A percentile compares a stretch with the other conserved stretches of the same genome.
Conservation (phyloP, 768 basidiomycete species). For the Hericium coralloides region DNA sequence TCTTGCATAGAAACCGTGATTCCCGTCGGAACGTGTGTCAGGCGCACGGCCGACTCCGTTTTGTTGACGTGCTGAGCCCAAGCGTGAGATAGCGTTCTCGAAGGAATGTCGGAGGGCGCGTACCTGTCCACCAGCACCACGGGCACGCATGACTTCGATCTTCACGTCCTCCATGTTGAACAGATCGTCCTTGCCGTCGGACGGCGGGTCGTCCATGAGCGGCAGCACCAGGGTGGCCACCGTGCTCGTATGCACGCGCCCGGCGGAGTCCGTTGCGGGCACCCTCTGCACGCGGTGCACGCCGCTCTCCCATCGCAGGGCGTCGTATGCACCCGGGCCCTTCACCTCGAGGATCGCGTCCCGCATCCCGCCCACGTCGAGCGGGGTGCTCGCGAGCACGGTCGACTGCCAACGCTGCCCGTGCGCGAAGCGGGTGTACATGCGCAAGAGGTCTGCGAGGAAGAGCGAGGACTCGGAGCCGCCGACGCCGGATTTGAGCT, state of each 20-base stretch:
- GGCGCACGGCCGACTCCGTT: constrained; percentile 93
- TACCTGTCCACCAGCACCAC: constrained; percentile 97
- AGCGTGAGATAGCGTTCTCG: neutral
- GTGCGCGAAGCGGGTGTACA: constrained; percentile 68
- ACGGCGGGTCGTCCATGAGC: constrained; percentile 50
- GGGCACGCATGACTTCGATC: constrained; percentile 89
- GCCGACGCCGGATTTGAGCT: constrained; percentile 89
- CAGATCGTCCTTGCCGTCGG: constrained; percentile 46
- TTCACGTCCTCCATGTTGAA: constrained; percentile 81
- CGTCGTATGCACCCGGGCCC: constrained; percentile 71
- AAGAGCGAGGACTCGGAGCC: constrained; percentile 86
- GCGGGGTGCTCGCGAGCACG: constrained; percentile 49
- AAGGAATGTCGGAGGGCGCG: constrained; percentile 5
- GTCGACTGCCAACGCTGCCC: constrained; percentile 51
- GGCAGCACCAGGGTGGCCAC: constrained; percentile 83
- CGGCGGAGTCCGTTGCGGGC: constrained; percentile 82
- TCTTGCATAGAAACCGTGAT: constrained; percentile 98
- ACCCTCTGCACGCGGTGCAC: constrained; percentile 95
- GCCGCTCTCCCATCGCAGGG: constrained; percentile 83
- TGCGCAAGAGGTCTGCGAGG: constrained; percentile 62
- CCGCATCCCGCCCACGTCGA: constrained; percentile 57
- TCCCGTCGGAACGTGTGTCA: constrained; percentile 89
- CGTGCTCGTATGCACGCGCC: constrained; percentile 88
- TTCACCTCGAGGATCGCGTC: constrained; percentile 77
- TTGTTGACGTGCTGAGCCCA: constrained; percentile 83